phyloP scores from a whole-genome alignment of 2,329 filamentous ascomycete genomes.

The Teratosphaeriaceae sp. region DNA sequence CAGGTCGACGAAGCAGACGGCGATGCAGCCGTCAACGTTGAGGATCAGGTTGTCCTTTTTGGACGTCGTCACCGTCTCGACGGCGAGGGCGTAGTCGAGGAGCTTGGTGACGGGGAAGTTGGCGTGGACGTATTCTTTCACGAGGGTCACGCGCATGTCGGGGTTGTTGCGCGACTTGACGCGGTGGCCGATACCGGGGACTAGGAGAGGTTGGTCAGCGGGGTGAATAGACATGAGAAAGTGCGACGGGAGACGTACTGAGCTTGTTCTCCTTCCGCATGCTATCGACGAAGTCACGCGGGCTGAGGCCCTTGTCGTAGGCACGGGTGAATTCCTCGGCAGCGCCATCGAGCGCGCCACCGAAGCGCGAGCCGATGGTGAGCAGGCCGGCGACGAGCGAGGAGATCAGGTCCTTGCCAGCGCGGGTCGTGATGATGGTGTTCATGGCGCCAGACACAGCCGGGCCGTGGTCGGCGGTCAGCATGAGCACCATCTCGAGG shows the following conservation, averaged over 20 bases:
- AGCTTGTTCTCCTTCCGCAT: constrained; percentile 99
- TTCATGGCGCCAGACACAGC: constrained; percentile 99
- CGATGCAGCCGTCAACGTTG: constrained; percentile 97
- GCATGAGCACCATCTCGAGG: constrained; percentile 99
- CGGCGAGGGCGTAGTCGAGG: constrained; percentile 95
- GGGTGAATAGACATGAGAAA: not conserved
- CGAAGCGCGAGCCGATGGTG: constrained; percentile 96
- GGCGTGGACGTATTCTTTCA: constrained; percentile 97
- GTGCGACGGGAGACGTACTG: constrained; percentile 60
- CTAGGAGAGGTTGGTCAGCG: constrained; percentile 34
- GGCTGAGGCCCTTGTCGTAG: constrained; percentile 95
- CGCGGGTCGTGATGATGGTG: constrained; percentile 99
- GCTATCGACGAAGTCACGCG: constrained; percentile 96
- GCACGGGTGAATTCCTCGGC: constrained; percentile 98
- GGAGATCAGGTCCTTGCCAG: constrained; percentile 96
- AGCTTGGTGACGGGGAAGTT: constrained; percentile 98
- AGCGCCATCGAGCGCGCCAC: constrained; percentile 95
- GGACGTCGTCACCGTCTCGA: constrained; percentile 95
- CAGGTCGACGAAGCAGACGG: constrained; percentile 97
- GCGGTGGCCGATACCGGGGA: constrained; percentile 97
- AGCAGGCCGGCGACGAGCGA: constrained; percentile 93
- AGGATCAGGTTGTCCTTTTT: constrained; percentile 99
- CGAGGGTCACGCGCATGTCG: constrained; percentile 97
- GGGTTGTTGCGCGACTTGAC: constrained; percentile 99
- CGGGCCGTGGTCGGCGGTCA: constrained; percentile 97